Conservation (phyloP, 768 basidiomycete genomes). For the Tulasnella sp. region DNA sequence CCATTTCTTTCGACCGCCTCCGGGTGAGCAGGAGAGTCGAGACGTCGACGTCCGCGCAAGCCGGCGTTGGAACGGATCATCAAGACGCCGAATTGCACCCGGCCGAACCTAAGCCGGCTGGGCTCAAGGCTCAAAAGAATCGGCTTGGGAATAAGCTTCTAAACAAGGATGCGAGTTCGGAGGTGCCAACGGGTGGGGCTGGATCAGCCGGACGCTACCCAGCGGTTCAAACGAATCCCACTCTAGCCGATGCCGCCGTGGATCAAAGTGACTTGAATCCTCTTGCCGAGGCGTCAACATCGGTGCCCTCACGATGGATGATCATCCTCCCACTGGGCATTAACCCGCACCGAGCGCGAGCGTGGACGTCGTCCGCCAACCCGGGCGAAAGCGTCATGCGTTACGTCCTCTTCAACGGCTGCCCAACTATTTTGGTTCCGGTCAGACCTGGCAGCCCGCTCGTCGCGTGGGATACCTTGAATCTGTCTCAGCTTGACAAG, state of each 20-base stretch:
- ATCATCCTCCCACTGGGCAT: slow-evolving; percentile 60
- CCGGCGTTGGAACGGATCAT: not conserved
- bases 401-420: slow-evolving; percentile 64
- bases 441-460: slow-evolving; percentile 63
- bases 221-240: not conserved
- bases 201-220: not conserved
- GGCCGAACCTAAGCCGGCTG: not conserved
- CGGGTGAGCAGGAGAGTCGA: not conserved
- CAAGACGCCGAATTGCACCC: not conserved
- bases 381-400: slow-evolving; percentile 67
- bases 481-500: slow-evolving; percentile 61
- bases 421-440: slow-evolving; percentile 62
- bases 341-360: slow-evolving; percentile 58
- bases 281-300: not conserved
- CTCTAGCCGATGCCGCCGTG: not conserved
- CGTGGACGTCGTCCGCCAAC: slow-evolving; percentile 66
- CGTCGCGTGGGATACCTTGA: slow-evolving; percentile 64
- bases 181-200: not conserved
- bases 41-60: not conserved
- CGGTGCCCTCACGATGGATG: slow-evolving; percentile 53
- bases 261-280: slow-evolving; percentile 6
- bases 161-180: not conserved
- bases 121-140: not conserved
- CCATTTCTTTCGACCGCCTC: slow-evolving; percentile 46
- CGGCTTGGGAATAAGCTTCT: not conserved